These are phyloP conservation scores for Fusarium sp. DNA, from an alignment of 2,329 filamentous ascomycete species.

Conservation along the genomic window DNA sequence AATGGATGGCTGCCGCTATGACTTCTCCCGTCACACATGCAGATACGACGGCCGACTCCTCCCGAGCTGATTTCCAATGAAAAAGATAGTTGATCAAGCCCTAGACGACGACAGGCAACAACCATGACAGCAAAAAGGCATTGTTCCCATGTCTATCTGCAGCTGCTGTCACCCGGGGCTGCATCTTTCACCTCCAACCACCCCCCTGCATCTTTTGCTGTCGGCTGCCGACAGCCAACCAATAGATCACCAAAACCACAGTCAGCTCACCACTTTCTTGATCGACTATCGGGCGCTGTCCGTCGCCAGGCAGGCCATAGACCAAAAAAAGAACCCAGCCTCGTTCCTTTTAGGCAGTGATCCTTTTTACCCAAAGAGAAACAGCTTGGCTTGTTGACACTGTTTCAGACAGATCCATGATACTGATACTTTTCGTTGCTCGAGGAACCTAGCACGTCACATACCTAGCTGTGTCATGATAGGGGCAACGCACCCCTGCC, in stretches of 20 bases:
- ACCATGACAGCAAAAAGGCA: not conserved
- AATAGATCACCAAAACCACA: constrained; percentile 30
- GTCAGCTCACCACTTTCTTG: constrained; percentile 34
- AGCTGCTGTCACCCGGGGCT: constrained; percentile 2
- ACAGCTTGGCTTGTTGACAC: constrained; percentile 1
- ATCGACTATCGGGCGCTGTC: constrained; percentile 5
- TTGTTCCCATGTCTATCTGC: constrained; percentile 12
- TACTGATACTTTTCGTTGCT: constrained; percentile 22
- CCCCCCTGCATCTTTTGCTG: constrained; percentile 25
- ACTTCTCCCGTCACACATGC: not conserved
- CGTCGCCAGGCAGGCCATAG: not conserved
- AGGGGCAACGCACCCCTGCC: not conserved
- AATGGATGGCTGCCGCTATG: not conserved
- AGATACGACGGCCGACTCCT: not conserved
- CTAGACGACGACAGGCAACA: not conserved
- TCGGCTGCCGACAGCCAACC: constrained; percentile 31
- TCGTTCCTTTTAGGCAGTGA: not conserved
- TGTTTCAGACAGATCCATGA: constrained; percentile 3
- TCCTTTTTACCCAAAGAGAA: not conserved
- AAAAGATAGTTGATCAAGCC: not conserved
- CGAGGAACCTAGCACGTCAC: constrained; percentile 37
- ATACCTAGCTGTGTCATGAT: constrained; percentile 7
- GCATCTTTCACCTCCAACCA: constrained; percentile 1
- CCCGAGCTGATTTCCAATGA: not conserved
- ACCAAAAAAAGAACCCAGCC: constrained; percentile 6